These are phyloP conservation scores for Musa schizocarpa DNA, from an alignment of 176 grass and related monocot species.

Conservation along the genomic window DNA sequence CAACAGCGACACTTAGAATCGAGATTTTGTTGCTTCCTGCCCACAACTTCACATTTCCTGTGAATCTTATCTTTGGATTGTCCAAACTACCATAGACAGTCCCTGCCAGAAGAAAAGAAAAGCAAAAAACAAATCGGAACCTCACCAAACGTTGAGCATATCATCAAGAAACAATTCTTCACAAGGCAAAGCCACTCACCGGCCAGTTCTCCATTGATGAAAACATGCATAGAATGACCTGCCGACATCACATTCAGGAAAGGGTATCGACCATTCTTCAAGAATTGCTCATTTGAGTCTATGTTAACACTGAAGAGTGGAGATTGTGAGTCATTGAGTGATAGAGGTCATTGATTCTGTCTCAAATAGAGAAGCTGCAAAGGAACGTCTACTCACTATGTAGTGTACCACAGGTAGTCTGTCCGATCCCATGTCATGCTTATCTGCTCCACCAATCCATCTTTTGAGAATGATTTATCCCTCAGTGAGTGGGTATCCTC, in stretches of 20 bases:
- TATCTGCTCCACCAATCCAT: constrained; percentile 73
- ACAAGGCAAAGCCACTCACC: constrained; percentile 7
- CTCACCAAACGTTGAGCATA: neutral
- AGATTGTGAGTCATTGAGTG: neutral
- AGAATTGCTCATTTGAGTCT: constrained; percentile 49
- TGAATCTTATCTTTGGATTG: constrained; percentile 47
- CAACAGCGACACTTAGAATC: constrained; percentile 72
- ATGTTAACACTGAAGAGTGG: constrained; percentile 45
- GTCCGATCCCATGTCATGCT: constrained; percentile 85
- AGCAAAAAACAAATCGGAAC: neutral
- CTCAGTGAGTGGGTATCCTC: constrained; percentile 57
- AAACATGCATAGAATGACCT: constrained; percentile 72
- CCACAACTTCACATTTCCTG: constrained; percentile 54
- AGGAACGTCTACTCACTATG: constrained; percentile 41
- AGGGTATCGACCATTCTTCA: constrained; percentile 48
- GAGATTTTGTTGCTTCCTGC: constrained; percentile 90
- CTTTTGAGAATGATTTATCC: constrained; percentile 46
- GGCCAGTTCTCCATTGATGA: constrained; percentile 58
- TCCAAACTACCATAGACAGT: constrained; percentile 40
- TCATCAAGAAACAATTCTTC: neutral
- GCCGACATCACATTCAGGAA: constrained; percentile 54
- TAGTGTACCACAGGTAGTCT: constrained; percentile 91
- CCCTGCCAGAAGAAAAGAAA: constrained; percentile 21
- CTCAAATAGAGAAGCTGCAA: neutral
- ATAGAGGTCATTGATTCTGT: neutral